Evolutionary conservation across 1,284 basidiomycete species (phyloP).

Genomic region (Mycosarcoma maydis): DNA sequence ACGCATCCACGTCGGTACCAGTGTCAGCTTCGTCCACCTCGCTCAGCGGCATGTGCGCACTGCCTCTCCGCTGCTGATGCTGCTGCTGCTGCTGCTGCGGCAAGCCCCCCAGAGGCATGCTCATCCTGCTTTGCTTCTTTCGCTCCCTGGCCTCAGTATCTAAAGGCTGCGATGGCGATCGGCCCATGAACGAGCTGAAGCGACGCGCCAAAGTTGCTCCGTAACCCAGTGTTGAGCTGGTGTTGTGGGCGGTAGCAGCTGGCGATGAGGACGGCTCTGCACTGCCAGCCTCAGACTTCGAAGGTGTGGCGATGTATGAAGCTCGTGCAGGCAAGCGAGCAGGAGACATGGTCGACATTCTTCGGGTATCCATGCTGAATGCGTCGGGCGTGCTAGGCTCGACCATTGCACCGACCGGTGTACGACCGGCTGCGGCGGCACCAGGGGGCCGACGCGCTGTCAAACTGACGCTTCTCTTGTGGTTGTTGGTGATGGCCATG

Average conservation of each 20-base stretch:
- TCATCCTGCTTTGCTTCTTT: constrained; percentile 56
- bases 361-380: constrained; percentile 7
- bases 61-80: constrained; percentile 20
- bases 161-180: constrained; percentile 52
- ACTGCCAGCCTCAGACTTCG: constrained; percentile 14
- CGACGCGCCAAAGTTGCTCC: constrained; percentile 51
- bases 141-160: constrained; percentile 53
- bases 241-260: constrained; percentile 19
- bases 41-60: constrained; percentile 27
- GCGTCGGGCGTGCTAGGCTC: constrained; percentile 11
- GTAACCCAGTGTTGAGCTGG: constrained; percentile 37
- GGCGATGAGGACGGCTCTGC: constrained; percentile 16
- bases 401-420: constrained; percentile 1
- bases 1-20: constrained; percentile 10
- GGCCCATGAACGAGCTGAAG: constrained; percentile 59
- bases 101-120: constrained; percentile 32
- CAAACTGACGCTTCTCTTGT: constrained; percentile 54
- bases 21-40: constrained; percentile 31
- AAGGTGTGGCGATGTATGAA: constrained; percentile 16
- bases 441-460: constrained; percentile 29
- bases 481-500: constrained; percentile 40
- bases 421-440: constrained; percentile 8
- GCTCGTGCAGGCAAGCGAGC: constrained; percentile 16
- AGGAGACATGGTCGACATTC: constrained; percentile 28
- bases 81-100: constrained; percentile 1